A percentile compares a stretch with the other conserved stretches of the same genome.
phyloP scores from a whole-genome alignment of 1,284 basidiomycete species.

The Trichosporon coremiiforme region DNA sequence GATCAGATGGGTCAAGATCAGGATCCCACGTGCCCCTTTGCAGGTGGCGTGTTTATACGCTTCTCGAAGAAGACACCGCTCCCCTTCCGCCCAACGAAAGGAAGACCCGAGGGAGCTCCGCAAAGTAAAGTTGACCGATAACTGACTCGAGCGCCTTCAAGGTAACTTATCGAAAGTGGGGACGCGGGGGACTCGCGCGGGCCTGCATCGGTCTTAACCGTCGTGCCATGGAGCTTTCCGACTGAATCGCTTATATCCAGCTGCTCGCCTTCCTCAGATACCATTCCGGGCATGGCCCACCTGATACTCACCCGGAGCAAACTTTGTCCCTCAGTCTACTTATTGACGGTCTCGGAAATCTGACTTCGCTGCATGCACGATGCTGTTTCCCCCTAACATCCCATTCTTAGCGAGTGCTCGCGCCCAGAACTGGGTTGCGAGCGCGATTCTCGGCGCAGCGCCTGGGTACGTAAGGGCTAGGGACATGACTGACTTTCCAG shows the following conservation, averaged over 20 bases:
- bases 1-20: no score
- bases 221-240: neutral
- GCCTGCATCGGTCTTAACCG: neutral
- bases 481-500: neutral
- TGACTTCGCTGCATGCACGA: neutral
- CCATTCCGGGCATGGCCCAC: neutral
- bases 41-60: neutral
- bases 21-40: no score
- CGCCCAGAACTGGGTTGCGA: constrained; percentile 17
- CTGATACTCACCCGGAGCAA: neutral
- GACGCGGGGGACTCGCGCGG: neutral
- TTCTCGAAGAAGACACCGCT: neutral
- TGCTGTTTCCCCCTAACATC: constrained; percentile 17
- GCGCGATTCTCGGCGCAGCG: constrained; percentile 13
- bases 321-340: neutral
- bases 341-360: neutral
- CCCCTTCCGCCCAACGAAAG: neutral
- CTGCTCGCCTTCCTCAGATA: neutral
- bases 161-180: neutral
- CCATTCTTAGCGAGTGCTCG: constrained; percentile 4
- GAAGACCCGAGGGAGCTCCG: neutral
- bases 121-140: neutral
- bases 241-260: neutral
- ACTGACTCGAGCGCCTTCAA: neutral
- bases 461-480: neutral